Conservation (phyloP, 495 filamentous ascomycete species). For the Clavariopsis aquatica region DNA sequence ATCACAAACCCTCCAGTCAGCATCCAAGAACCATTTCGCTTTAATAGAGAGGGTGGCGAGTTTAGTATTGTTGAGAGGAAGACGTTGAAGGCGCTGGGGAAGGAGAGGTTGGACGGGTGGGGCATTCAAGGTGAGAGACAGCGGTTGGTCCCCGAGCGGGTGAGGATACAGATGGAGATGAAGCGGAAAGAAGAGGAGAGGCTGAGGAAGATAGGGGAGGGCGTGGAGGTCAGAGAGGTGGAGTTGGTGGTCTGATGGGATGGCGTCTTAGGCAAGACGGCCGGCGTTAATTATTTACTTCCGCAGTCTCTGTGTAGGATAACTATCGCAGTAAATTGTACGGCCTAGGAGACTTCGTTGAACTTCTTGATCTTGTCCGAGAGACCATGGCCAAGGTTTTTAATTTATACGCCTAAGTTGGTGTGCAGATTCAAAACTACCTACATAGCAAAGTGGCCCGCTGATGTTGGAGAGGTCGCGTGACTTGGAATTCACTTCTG, state of each 20-base stretch:
- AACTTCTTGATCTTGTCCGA: too few species aligned
- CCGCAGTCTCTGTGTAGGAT: too few species aligned
- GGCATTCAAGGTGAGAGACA: slow-evolving; percentile 59
- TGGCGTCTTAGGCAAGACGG: neutral
- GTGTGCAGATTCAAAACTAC: too few species aligned
- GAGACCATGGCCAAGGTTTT: too few species aligned
- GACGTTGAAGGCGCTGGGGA: slow-evolving; percentile 62
- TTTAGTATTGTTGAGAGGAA: slow-evolving; percentile 71
- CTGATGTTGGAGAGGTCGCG: too few species aligned
- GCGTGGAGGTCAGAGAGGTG: neutral
- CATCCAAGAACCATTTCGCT: slow-evolving; percentile 61
- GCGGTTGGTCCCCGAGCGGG: slow-evolving; percentile 50
- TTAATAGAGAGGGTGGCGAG: slow-evolving; percentile 60
- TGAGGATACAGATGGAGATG: slow-evolving; percentile 55
- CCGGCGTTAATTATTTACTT: too few species aligned
- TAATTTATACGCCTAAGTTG: too few species aligned
- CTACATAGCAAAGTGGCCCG: too few species aligned
- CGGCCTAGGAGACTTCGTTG: too few species aligned
- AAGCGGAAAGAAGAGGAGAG: slow-evolving; percentile 46
- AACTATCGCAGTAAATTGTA: too few species aligned
- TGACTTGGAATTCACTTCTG: too few species aligned
- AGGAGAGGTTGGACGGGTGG: slow-evolving; percentile 62
- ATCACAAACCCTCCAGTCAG: slow-evolving; percentile 73
- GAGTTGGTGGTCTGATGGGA: slow-evolving; percentile 8
- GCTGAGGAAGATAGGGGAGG: slow-evolving; percentile 34